Conservation (phyloP, 1,139 yeast species). For the Nakaseomyces bracarensis region DNA sequence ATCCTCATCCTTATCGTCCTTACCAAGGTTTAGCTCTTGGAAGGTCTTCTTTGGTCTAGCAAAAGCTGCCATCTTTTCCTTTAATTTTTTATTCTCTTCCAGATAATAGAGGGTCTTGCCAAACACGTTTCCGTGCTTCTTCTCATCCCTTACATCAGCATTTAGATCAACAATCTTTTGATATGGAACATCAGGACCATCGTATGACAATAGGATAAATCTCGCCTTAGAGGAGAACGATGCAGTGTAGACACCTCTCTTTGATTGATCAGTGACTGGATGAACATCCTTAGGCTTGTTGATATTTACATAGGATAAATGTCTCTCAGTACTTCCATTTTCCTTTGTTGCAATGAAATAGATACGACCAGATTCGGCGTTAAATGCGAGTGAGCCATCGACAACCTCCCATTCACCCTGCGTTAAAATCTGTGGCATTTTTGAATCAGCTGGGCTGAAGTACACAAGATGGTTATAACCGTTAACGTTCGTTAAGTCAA, state of each 20-base stretch:
- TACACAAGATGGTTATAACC: slow-evolving; percentile 68
- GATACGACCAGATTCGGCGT: slow-evolving; percentile 45
- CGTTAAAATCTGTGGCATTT: slow-evolving; percentile 48
- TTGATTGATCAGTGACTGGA: slow-evolving; percentile 46
- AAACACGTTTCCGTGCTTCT: slow-evolving; percentile 20
- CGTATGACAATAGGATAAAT: slow-evolving; percentile 48
- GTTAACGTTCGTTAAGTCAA: slow-evolving; percentile 62
- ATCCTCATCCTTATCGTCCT: slow-evolving; percentile 38
- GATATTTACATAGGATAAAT: slow-evolving; percentile 45
- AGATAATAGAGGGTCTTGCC: slow-evolving; percentile 33
- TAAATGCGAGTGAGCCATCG: slow-evolving; percentile 53
- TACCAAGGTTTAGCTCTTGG: slow-evolving; percentile 43
- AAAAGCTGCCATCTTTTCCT: slow-evolving; percentile 36
- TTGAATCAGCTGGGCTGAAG: slow-evolving; percentile 46
- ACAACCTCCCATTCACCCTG: slow-evolving; percentile 66
- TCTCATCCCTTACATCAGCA: slow-evolving; percentile 16
- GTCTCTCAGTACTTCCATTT: slow-evolving; percentile 50
- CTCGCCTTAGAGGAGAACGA: slow-evolving; percentile 64
- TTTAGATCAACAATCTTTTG: slow-evolving; percentile 54
- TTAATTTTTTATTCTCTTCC: slow-evolving; percentile 43
- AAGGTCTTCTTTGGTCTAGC: slow-evolving; percentile 42
- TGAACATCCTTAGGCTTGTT: slow-evolving; percentile 37
- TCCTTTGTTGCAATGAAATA: slow-evolving; percentile 61
- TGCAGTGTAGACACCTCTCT: slow-evolving; percentile 59
- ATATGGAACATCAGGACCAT: slow-evolving; percentile 61